A percentile compares a stretch with the other conserved stretches of the same genome.
These are phyloP conservation scores for Hibiscus trionum DNA, from an alignment of 345 rosid species.

Conservation along the genomic window DNA sequence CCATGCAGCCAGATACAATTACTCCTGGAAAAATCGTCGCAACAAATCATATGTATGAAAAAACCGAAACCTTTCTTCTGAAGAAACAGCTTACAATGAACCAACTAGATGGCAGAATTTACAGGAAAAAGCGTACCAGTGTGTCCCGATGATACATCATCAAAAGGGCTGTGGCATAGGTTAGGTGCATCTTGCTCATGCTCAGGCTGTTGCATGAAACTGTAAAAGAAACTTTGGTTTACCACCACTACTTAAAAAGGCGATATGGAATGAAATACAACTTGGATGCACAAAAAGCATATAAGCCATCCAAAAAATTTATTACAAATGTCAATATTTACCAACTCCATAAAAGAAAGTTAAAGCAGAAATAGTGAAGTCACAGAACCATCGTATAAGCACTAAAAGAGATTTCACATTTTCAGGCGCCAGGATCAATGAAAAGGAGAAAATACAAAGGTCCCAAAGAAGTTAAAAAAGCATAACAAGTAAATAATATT, in stretches of 20 bases:
- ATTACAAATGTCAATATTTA: no score
- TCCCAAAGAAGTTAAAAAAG: neutral
- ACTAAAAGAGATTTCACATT: neutral
- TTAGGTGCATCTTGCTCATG: constrained; percentile 40
- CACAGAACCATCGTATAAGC: constrained; percentile 2
- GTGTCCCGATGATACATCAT: constrained; percentile 28
- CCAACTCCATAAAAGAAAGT: no score
- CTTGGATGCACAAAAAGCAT: neutral
- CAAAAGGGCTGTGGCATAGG: constrained; percentile 33
- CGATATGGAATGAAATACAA: neutral
- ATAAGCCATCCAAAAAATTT: neutral
- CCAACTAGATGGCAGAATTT: neutral
- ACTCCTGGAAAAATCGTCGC: constrained; percentile 37
- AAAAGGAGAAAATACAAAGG: constrained; percentile 1
- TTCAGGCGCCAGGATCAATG: neutral
- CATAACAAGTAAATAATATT: no score
- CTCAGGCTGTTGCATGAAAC: constrained; percentile 38
- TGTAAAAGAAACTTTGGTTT: constrained; percentile 22
- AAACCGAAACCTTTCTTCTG: neutral
- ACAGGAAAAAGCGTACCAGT: constrained; percentile 36
- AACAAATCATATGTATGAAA: constrained; percentile 22
- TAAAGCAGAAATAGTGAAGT: neutral
- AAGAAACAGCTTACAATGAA: constrained; percentile 11
- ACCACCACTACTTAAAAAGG: neutral
- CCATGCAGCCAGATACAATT: constrained; percentile 36